Evolutionary conservation across 768 basidiomycete species (phyloP).

Genomic region (Psilocybe subaeruginosa): DNA sequence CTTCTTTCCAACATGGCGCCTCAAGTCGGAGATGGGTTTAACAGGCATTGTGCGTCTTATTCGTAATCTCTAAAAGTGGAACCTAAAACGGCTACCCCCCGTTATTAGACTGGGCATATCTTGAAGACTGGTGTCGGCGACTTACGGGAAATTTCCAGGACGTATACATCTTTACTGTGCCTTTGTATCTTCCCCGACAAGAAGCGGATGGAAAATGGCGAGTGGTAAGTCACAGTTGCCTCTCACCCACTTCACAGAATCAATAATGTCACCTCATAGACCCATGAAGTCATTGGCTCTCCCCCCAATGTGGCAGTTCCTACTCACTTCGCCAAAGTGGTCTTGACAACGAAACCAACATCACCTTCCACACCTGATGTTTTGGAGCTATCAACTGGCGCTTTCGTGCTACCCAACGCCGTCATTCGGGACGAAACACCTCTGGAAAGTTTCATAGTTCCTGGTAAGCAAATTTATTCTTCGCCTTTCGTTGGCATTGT

Average conservation of each 20-base stretch:
- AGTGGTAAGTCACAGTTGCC: slow-evolving; percentile 62
- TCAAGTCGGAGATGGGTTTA: slow-evolving; percentile 97
- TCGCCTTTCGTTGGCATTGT: background rate
- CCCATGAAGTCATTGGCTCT: slow-evolving; percentile 92
- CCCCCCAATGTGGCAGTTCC: slow-evolving; percentile 93
- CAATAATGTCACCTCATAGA: slow-evolving; percentile 43
- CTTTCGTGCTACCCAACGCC: slow-evolving; percentile 96
- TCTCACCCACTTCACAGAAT: background rate
- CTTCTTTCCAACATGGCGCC: slow-evolving; percentile 95
- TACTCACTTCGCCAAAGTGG: slow-evolving; percentile 97
- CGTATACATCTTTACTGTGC: slow-evolving; percentile 97
- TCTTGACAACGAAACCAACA: slow-evolving; percentile 74
- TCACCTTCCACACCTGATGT: slow-evolving; percentile 74
- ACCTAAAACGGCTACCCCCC: background rate
- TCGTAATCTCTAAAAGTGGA: background rate
- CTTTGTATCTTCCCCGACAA: slow-evolving; percentile 89
- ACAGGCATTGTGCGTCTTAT: slow-evolving; percentile 80
- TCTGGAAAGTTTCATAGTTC: slow-evolving; percentile 79
- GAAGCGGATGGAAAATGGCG: slow-evolving; percentile 94
- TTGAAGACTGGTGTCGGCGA: slow-evolving; percentile 94
- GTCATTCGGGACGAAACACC: slow-evolving; percentile 84
- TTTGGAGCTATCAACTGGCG: slow-evolving; percentile 83
- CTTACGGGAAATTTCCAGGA: slow-evolving; percentile 88
- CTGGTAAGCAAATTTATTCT: slow-evolving; percentile 53
- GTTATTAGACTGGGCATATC: slow-evolving; percentile 94